These are phyloP conservation scores for Neonothopanus nambi DNA, from an alignment of 1,284 basidiomycete species.

Conservation along the genomic window DNA sequence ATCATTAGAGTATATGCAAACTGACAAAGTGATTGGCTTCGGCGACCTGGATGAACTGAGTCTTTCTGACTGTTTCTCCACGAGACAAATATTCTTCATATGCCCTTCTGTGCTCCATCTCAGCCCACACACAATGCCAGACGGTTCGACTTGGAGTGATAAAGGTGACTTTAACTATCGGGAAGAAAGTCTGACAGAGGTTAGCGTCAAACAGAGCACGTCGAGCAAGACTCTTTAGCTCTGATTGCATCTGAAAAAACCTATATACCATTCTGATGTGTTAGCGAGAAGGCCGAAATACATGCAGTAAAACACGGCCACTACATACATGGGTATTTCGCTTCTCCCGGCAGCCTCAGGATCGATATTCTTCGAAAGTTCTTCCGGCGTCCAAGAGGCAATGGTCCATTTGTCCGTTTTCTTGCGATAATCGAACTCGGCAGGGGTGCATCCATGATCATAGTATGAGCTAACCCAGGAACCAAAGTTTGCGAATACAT, in stretches of 20 bases:
- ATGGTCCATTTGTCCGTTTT: constrained; percentile 19
- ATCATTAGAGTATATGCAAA: too few species aligned
- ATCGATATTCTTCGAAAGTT: constrained; percentile 23
- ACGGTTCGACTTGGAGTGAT: constrained; percentile 23
- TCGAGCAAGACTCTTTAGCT: constrained; percentile 20
- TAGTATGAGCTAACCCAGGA: constrained; percentile 32
- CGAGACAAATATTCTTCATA: constrained; percentile 19
- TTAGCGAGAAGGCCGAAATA: background rate
- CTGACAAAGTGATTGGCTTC: too few species aligned
- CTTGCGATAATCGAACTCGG: constrained; percentile 6
- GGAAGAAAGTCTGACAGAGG: constrained; percentile 23
- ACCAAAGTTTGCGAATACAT: constrained; percentile 23
- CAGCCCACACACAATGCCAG: constrained; percentile 27
- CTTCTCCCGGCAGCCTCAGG: constrained; percentile 19
- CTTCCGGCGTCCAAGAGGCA: constrained; percentile 24
- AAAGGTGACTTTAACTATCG: constrained; percentile 23
- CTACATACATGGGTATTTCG: constrained; percentile 25
- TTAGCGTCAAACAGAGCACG: constrained; percentile 26
- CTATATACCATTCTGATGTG: background rate
- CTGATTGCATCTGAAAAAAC: constrained; percentile 19
- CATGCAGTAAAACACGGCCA: too few species aligned
- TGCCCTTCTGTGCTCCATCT: constrained; percentile 20
- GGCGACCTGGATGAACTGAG: too few species aligned
- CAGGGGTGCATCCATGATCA: constrained; percentile 16
- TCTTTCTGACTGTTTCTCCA: too few species aligned